Evolutionary conservation across 495 filamentous ascomycete species (phyloP), one percentile per base, ranked within the genome.

Genomic region (Annulohypoxylon nitens): DNA sequence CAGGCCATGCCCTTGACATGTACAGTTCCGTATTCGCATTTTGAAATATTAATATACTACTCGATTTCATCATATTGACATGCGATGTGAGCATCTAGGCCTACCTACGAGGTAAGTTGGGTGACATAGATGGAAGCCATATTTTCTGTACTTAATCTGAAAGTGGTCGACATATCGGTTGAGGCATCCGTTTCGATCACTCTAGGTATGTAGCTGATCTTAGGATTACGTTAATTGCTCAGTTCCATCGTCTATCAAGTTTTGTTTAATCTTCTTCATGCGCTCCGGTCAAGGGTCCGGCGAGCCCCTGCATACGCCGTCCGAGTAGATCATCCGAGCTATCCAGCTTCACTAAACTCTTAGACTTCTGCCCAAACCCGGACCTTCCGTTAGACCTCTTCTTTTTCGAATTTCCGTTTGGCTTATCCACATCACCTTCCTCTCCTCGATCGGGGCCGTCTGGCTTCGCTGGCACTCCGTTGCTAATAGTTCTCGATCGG

Each of bases 281-380:
- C 3, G 84, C 84, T 65, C 93, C 92, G 81, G 93, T 94, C 84
- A 98, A 83, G 9, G 92, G 88, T 4, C 91, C 89, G 6, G 93
- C 90, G 26, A 98, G 79, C 5, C 92, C 93, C 75, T 92, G 88
- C 95, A 98, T 98, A 47, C 95, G 83, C 61, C 95, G 83, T 6
- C 91, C 90, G 12, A 98, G 79, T 63, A 98, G 77, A 84, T 97
- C 94, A 68, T 97, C 93, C 69, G 91, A 90, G 76, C 93, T 97
- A 33, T 89, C 89, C 34, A 97, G 81, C 79, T 91, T 93, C 4
- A 91, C 88, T 61, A 94, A 81, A 73, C 91, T 92, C 59, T 84
- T 85, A 10, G 86, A 85, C 36, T 86, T 84, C 61, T 76, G 71
- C 53, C 71, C 64, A 66, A 75, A 57, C 59, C 77, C 64, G 8